These are phyloP conservation scores for Staphylotrichum longicolle DNA, from an alignment of 495 filamentous ascomycete species.

Conservation along the genomic window DNA sequence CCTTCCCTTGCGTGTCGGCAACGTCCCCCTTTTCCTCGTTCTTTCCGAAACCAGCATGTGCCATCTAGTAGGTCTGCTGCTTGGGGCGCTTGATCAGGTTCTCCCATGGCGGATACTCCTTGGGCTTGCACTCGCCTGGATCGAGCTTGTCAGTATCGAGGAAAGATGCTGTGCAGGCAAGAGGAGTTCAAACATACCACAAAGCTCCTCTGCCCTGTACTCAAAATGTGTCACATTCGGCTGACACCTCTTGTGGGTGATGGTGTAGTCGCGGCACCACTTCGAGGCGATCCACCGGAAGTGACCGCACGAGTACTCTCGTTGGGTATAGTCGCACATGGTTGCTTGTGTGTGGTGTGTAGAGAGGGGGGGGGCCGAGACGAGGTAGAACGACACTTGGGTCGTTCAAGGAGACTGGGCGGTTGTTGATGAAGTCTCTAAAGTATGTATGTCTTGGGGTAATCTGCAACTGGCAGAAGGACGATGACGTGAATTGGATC, in stretches of 20 bases:
- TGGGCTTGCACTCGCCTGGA: conserved; percentile 41
- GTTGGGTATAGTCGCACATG: conserved; percentile 39
- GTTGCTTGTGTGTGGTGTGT: conserved; percentile 10
- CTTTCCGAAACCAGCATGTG: not conserved
- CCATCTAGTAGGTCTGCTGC: conserved; percentile 28
- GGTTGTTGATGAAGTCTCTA: not conserved
- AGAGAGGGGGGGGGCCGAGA: not conserved
- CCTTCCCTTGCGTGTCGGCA: not conserved
- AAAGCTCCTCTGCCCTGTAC: conserved; percentile 37
- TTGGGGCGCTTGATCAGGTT: conserved; percentile 43
- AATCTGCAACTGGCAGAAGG: conserved; percentile 1
- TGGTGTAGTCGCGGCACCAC: conserved; percentile 42
- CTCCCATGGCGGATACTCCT: conserved; percentile 37
- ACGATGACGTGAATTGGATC: not conserved
- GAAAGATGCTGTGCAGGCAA: not conserved
- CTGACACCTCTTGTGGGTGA: conserved; percentile 43
- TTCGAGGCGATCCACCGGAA: conserved; percentile 44
- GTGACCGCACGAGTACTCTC: conserved; percentile 45
- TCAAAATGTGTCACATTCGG: conserved; percentile 44
- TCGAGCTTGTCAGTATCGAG: conserved; percentile 14
- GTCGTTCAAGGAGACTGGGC: not conserved
- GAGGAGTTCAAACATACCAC: conserved; percentile 30
- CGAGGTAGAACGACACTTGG: not conserved
- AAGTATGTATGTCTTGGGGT: not conserved
- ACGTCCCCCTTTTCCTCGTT: not conserved